phyloP scores from a whole-genome alignment of 768 basidiomycete species.

The Clavulina sp. region DNA sequence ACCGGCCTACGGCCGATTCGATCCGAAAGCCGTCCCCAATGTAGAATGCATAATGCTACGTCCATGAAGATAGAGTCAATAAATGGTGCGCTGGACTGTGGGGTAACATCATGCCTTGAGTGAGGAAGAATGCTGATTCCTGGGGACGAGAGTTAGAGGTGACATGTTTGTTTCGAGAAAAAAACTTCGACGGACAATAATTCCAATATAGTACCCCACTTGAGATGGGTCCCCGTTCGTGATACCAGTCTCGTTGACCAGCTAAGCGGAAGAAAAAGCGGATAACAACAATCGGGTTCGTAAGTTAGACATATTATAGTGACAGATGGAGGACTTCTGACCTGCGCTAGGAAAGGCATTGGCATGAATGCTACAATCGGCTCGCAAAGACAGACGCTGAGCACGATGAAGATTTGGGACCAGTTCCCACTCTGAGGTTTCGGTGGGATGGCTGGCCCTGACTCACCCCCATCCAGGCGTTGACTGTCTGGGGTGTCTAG shows the following conservation, averaged over 20 bases:
- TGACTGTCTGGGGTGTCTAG: too few relatives aligned
- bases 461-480: too few relatives aligned
- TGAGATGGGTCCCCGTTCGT: constrained; percentile 7
- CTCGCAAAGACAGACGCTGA: too few relatives aligned
- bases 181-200: constrained; percentile 4
- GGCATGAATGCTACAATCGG: constrained; percentile 3
- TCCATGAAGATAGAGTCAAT: background rate
- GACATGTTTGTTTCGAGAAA: background rate
- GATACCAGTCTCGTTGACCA: constrained; percentile 4
- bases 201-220: constrained; percentile 8
- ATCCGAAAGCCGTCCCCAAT: constrained; percentile 22
- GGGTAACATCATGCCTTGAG: background rate
- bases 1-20: constrained; percentile 8
- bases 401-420: too few relatives aligned
- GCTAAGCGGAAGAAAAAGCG: background rate
- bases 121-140: constrained; percentile 11
- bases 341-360: constrained; percentile 10
- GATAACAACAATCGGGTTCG: too few relatives aligned
- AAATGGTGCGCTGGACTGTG: background rate
- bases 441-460: too few relatives aligned
- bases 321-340: too few relatives aligned
- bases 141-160: background rate
- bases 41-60: constrained; percentile 1
- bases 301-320: too few relatives aligned
- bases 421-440: too few relatives aligned